Evolutionary conservation across 768 basidiomycete genomes (phyloP), one percentile per base, ranked within the genome.

Genomic region (Hericium erinaceus): DNA sequence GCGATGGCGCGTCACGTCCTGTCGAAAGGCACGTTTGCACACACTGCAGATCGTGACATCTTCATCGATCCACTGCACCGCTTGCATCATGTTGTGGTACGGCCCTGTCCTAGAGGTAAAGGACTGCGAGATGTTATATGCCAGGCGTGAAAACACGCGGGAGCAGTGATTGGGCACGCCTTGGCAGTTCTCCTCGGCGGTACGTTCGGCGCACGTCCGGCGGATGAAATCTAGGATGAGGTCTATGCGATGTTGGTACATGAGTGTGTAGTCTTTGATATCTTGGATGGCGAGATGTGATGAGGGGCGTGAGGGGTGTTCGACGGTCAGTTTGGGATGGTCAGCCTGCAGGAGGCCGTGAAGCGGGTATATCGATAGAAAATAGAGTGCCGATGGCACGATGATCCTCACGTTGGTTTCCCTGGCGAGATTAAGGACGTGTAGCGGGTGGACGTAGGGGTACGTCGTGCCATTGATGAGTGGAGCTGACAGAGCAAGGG

Each of bases 371-470:
- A 82, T 65, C 26, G 81, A 81, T n/a, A 83, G 73, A 67, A 82
- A 82, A 61, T 82, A 84, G 11, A 82, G 56, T 9, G 75, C 77
- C 9, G 80, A 75, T 2, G 81, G 81, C 39, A 81, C 57, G 50
- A 82, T 60, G 53, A 80, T 66, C 24, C 66, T 69, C 16, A 77
- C 69, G 62, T 82, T 72, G 13, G 73, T 74, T 64, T 81, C 79
- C 50, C 75, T 72, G 13, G 80, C 80, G 41, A 83, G 75, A 57
- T 81, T 80, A 54, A 83, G 74, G 38, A 82, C 75, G 61, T 80
- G 79, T 26, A 84, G 59, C 9, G 82, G 82, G 62, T 84, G 82
- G 28, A 78, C 78, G 58, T 76, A 81, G 15, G 82, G 82, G 61
- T 79, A 82, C n/a, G 78, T 75, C 41, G 79, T 67, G 56, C 76